Evolutionary conservation across 1,284 basidiomycete genomes (phyloP), one percentile per base, ranked within the genome.

Genomic region (Malassezia equina): DNA sequence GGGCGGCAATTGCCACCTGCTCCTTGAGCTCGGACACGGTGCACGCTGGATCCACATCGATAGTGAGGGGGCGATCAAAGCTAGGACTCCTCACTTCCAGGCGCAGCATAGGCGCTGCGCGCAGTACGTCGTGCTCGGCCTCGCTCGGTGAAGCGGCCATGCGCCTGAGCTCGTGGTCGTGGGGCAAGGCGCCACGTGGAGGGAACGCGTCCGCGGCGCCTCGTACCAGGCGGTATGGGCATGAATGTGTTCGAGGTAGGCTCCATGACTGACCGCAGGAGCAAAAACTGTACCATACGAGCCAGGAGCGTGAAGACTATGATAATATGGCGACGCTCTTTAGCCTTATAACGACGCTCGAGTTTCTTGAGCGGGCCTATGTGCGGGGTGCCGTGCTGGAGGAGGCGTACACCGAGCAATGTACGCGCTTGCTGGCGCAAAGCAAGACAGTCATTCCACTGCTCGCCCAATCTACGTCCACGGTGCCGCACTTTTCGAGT

Each of bases 371-470:
- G 75, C 81, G 90, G 32, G 93, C 91, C 3, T 98, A 95, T 75
- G 86, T 98, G 28, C 82, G 91, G 29, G 45, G 96, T 77, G 84
- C 86, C 0, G 86, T 96, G 52, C 85, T 83, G 17, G 86, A 89
- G 8, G 84, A 84, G 47, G 88, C n/a, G 24, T 98, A 98, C 76
- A 90, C 90, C 55, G 90, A 90, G 55, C 90, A 90, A 61, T 98
- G 93, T 74, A 89, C 88, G 15, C 81, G 88, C 42, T 78, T 98
- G 17, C 77, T 98, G 8, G 88, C 87, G 13, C 91, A 96, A 77
- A 96, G 91, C 79, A 95, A 95, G 81, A 94, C 90, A 2, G 86
- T 94, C 81, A 79, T 91, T 64, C 95, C 91, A 77, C 81, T 96
- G 33, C 85, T 98, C 12, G 84, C 84, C 21, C 85, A 89, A 55